Evolutionary conservation across 441 rosid genomes (phyloP).

Genomic region (Omphalea diandra): DNA sequence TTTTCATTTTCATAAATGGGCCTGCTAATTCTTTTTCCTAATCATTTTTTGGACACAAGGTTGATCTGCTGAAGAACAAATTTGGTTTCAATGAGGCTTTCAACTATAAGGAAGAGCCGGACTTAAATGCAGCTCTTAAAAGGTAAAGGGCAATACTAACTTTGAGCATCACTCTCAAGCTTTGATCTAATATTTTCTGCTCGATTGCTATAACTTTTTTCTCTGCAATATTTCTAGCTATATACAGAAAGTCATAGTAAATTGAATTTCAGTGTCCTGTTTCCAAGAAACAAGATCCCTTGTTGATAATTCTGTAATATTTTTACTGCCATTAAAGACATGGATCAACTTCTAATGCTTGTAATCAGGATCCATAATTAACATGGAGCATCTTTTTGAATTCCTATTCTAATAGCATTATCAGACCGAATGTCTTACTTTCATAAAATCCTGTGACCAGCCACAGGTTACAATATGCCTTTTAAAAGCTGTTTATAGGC

Average conservation of each 20-base stretch:
- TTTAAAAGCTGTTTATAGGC: background rate
- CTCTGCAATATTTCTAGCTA: background rate
- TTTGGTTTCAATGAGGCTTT: conserved; percentile 79
- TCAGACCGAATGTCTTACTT: background rate
- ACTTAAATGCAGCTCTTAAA: conserved; percentile 63
- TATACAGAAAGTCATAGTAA: too few species aligned
- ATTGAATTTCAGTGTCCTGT: background rate
- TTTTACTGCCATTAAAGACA: background rate
- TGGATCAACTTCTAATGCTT: background rate
- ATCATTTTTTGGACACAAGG: conserved; percentile 32
- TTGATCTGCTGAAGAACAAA: conserved; percentile 62
- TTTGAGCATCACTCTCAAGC: background rate
- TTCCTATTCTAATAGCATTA: background rate
- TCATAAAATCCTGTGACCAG: background rate
- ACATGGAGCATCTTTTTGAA: background rate
- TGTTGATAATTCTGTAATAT: background rate
- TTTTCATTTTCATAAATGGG: background rate
- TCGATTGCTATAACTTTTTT: background rate
- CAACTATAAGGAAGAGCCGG: conserved; percentile 74
- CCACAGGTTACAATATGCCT: background rate
- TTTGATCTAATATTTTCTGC: background rate
- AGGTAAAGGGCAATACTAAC: conserved; percentile 21
- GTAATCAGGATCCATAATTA: background rate
- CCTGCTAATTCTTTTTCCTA: background rate
- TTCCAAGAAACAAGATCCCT: background rate